These are phyloP conservation scores for Sarcomyxa edulis DNA, from an alignment of 768 basidiomycete genomes.

Conservation along the genomic window DNA sequence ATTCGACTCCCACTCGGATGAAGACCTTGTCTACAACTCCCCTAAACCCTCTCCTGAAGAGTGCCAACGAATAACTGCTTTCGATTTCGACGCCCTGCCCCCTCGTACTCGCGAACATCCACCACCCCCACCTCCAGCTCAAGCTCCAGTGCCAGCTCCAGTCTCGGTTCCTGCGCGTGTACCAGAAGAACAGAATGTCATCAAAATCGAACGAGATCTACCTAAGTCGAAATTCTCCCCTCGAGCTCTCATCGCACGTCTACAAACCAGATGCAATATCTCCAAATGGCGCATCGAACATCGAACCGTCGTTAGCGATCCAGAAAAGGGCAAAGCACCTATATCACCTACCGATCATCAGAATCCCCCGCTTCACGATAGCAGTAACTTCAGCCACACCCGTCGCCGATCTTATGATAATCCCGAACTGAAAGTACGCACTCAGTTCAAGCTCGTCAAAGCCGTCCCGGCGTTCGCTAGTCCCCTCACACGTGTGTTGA, in stretches of 20 bases:
- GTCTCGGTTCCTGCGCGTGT: conserved; percentile 2
- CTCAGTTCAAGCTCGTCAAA: conserved; percentile 39
- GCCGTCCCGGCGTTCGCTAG: conserved; percentile 68
- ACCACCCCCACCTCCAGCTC: conserved; percentile 1
- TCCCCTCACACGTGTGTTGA: conserved; percentile 65
- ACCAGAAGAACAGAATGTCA: conserved; percentile 9
- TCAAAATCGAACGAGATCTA: conserved; percentile 16
- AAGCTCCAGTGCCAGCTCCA: not conserved
- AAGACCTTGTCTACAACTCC: conserved; percentile 22
- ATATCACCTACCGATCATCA: not conserved
- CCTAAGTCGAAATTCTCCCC: conserved; percentile 18
- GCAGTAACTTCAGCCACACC: not conserved
- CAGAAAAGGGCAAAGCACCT: conserved; percentile 14
- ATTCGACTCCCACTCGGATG: conserved; percentile 28
- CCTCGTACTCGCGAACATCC: conserved; percentile 14
- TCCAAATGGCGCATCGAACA: conserved; percentile 27
- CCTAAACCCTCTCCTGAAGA: conserved; percentile 26
- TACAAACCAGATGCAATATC: conserved; percentile 38
- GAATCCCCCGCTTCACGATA: not conserved
- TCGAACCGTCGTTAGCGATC: conserved; percentile 1
- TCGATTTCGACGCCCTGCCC: conserved; percentile 51
- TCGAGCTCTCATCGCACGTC: conserved; percentile 29
- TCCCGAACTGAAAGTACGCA: conserved; percentile 21
- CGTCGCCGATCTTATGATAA: conserved; percentile 10
- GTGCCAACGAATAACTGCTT: conserved; percentile 33